Evolutionary conservation across 768 basidiomycete species (phyloP).

Genomic region (Austroboletus eburneus): DNA sequence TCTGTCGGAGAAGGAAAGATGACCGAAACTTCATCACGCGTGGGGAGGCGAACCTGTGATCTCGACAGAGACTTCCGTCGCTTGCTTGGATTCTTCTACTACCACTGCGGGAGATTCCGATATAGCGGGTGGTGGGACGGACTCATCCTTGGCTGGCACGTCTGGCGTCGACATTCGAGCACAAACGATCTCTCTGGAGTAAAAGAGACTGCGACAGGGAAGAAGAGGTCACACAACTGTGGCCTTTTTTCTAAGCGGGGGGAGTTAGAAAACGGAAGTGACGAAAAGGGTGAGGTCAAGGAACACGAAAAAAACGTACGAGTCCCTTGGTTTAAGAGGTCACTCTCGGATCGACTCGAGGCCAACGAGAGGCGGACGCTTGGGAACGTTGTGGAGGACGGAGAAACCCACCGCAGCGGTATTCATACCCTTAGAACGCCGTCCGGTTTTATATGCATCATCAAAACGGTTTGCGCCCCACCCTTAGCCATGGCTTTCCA

Average conservation of each 20-base stretch:
- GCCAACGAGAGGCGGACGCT: too few relatives aligned
- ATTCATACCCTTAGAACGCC: slow-evolving; percentile 2
- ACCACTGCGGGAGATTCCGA: not conserved
- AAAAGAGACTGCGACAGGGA: not conserved
- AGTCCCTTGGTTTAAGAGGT: too few relatives aligned
- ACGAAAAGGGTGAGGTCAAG: not conserved
- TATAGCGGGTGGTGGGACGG: not conserved
- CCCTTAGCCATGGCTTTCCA: not conserved
- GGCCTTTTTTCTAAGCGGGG: too few relatives aligned
- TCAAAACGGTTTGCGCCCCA: not conserved
- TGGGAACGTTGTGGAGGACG: not conserved
- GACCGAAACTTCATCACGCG: too few relatives aligned
- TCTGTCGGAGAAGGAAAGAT: slow-evolving; percentile 9
- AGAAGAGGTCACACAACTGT: too few relatives aligned
- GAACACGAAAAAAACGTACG: too few relatives aligned
- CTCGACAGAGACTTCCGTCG: slow-evolving; percentile 22
- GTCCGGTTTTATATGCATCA: slow-evolving; percentile 21
- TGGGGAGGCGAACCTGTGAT: slow-evolving; percentile 21
- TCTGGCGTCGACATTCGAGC: slow-evolving; percentile 14
- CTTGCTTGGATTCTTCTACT: slow-evolving; percentile 2
- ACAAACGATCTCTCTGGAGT: not conserved
- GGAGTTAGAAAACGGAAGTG: too few relatives aligned
- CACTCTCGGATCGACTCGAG: too few relatives aligned
- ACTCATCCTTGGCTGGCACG: slow-evolving; percentile 1
- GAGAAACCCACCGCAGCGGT: slow-evolving; percentile 1